Base-by-base conservation (phyloP, 306 rosid genomes). In the Medicago ruthenica region DNA sequence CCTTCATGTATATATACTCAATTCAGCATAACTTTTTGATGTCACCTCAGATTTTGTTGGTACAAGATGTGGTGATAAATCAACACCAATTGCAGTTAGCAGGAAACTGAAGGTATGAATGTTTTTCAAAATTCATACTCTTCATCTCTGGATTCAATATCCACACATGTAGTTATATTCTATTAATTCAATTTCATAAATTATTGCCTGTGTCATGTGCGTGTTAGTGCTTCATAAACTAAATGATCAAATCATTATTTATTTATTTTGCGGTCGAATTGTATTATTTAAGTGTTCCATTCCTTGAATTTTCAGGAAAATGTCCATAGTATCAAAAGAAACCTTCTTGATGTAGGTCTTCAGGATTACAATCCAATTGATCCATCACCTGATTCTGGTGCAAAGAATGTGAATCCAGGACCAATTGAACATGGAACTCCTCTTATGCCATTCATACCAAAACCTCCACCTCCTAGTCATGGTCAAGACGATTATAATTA, bases 401-500 rank as follows among this genome's bases (percentile, higher is more conserved):
- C 82, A 79, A 76, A 86, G 13, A 68, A 86, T 13, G 0, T 86
- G 10, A 78, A 78, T 57, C 84, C 90, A 1, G 93, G 85, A 70
- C 96, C 97, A 11, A 90, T 90, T 36, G 87, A 94, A 82, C 97
- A 94, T 47, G 89, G 92, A 22, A n/a, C 88, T 37, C 97, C 97
- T 58, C 34, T 87, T 31, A 85, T 31, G 31, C 97, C 97, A 16
- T 86, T 47, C 77, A 83, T 94, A 45, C 98, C 98, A 39, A 87
- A 76, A 74, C 63, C 92, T 57, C 59, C 93, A 0, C 90, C 91
- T 71, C 90, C 89, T 11, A n/a, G 7, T 65, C 84, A 31, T 22
- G 83, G 77, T 27, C 71, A 61, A 18, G 83, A 75, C 53, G 80
- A 18, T 39, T 77, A n/a, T 54, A 11, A 63, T 18, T 74, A 54